Evolutionary conservation across 257 asterid species (phyloP), one percentile per base, ranked within the genome.

Genomic region (Hygrophila difformis): DNA sequence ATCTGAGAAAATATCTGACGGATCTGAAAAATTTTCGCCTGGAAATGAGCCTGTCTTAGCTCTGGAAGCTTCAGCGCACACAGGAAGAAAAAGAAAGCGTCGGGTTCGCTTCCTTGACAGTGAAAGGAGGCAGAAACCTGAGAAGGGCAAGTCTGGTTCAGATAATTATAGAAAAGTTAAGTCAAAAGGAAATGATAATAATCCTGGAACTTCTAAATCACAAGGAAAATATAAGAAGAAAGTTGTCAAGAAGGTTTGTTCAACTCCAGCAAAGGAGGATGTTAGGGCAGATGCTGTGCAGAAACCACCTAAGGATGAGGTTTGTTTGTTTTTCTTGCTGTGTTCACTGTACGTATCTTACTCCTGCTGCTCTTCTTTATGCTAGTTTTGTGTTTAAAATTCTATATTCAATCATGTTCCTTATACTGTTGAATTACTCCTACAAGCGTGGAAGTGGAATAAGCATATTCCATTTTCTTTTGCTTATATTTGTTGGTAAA

Each of bases 301-400:
- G 48, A 51, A 38, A 38, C 69, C 58, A 43, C 73, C 60, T 38
- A 72, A 69, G 54, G 72, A 71, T 47, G 66, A 68, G 84, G 87
- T 81, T 21, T 23, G 54, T 36, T 46, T 35, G 12, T 50, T 40
- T 14, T 8, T 18, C 34, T 60, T 51, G 20, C 14, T 67, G 34
- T 33, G 12, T 33, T 33, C 10, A 12, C 41, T 22, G 43, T 38
- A 20, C 19, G 0, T n/a, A n/a, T n/a, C n/a, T n/a, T n/a, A n/a
- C n/a, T n/a, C n/a, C n/a, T n/a, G n/a, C n/a, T n/a, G n/a, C n/a
- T n/a, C n/a, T n/a, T n/a, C n/a, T n/a, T n/a, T n/a, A n/a, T n/a
- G n/a, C n/a, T n/a, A n/a, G n/a, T n/a, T n/a, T n/a, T n/a, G n/a
- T n/a, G n/a, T n/a, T n/a, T n/a, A n/a, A n/a, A n/a, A n/a, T n/a